Conservation (phyloP, 1,139 yeast genomes). For the Fermentozyma sake region DNA sequence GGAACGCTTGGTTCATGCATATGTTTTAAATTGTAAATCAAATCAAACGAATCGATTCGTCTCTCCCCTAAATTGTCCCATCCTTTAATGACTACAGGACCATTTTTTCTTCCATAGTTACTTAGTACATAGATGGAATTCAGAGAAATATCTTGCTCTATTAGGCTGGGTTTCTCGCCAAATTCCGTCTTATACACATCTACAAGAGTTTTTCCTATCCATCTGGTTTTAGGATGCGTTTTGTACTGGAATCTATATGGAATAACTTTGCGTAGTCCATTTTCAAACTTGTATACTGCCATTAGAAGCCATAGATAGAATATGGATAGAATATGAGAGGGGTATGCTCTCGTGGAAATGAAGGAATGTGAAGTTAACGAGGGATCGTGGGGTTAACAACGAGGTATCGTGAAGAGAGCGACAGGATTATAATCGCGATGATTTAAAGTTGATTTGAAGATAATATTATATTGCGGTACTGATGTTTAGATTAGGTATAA, state of each 20-base stretch:
- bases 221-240: conserved; percentile 45
- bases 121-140: conserved; percentile 23
- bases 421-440: too few relatives aligned
- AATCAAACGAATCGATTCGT: conserved; percentile 43
- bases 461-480: too few relatives aligned
- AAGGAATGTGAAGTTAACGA: too few relatives aligned
- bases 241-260: conserved; percentile 41
- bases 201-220: conserved; percentile 41
- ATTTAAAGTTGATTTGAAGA: too few relatives aligned
- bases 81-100: conserved; percentile 17
- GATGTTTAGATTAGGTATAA: too few relatives aligned
- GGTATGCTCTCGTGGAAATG: too few relatives aligned
- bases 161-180: conserved; percentile 26
- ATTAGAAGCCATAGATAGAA: background rate
- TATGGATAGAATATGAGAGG: too few relatives aligned
- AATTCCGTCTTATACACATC: conserved; percentile 44
- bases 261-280: conserved; percentile 40
- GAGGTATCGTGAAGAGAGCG: too few relatives aligned
- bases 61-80: conserved; percentile 18
- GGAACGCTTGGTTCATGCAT: conserved; percentile 61
- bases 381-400: too few relatives aligned
- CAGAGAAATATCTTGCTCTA: conserved; percentile 22
- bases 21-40: conserved; percentile 45
- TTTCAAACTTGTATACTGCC: conserved; percentile 20
- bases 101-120: conserved; percentile 23